Percentiles rank a stretch among this genome's conserved stretches.
phyloP scores from a whole-genome alignment of 306 rosid genomes.

The Trifolium fragiferum region DNA sequence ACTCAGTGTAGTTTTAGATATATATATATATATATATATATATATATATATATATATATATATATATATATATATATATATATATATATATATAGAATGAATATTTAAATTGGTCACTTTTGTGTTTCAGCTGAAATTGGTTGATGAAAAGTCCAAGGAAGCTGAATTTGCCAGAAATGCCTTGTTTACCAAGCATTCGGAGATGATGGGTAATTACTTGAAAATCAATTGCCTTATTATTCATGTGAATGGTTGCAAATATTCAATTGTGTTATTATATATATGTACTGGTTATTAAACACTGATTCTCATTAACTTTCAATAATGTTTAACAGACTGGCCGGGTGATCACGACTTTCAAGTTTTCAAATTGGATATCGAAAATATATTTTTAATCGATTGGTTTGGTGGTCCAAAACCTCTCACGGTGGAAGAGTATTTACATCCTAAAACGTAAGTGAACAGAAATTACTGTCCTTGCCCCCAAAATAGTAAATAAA shows the following conservation, averaged over 20 bases:
- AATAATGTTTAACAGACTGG: conserved; percentile 63
- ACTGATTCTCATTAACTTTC: background rate
- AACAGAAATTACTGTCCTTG: conserved; percentile 27
- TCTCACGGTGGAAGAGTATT: conserved; percentile 68
- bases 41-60: no score
- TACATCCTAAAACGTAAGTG: conserved; percentile 49
- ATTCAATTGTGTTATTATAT: conserved; percentile 18
- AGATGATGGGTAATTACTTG: conserved; percentile 73
- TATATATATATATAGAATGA: background rate
- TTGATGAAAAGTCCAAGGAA: conserved; percentile 64
- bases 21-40: no score
- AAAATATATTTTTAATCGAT: conserved; percentile 71
- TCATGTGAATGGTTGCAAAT: conserved; percentile 22
- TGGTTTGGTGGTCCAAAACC: conserved; percentile 96
- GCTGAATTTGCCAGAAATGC: conserved; percentile 65
- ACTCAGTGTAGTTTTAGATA: background rate
- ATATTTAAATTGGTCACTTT: conserved; percentile 30
- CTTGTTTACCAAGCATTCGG: conserved; percentile 87
- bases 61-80: no score
- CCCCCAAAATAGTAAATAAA: background rate
- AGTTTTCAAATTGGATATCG: conserved; percentile 78
- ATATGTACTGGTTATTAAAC: background rate
- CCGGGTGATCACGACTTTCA: conserved; percentile 72
- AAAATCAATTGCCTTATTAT: conserved; percentile 25
- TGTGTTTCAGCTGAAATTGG: conserved; percentile 68